These are phyloP conservation scores for Venturia oleaginea DNA, from an alignment of 2,329 filamentous ascomycete genomes.

Conservation along the genomic window DNA sequence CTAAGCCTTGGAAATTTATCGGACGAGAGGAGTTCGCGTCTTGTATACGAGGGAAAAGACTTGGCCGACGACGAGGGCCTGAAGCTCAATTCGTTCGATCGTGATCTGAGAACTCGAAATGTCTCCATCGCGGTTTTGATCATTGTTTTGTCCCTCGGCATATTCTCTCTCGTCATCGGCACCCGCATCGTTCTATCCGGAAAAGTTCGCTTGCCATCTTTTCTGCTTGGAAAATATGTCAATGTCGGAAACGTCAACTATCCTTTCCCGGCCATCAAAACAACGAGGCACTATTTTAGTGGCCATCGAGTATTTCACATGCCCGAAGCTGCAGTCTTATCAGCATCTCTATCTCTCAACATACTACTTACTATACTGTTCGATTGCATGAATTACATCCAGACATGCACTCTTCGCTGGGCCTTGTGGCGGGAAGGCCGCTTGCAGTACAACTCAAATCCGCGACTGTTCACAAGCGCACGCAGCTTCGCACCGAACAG, in stretches of 20 bases:
- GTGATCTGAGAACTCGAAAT: slow-evolving; percentile 6
- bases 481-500: not conserved
- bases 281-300: slow-evolving; percentile 5
- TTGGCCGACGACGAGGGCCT: not conserved
- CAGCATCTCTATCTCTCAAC: slow-evolving; percentile 5
- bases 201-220: not conserved
- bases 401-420: slow-evolving; percentile 7
- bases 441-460: slow-evolving; percentile 10
- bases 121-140: not conserved
- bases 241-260: not conserved
- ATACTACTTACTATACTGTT: slow-evolving; percentile 1
- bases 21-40: not conserved
- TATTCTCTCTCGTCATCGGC: not conserved
- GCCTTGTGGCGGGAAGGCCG: slow-evolving; percentile 9
- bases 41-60: not conserved
- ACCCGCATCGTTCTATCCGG: not conserved
- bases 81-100: not conserved
- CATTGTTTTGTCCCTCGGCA: not conserved
- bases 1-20: not conserved
- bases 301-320: slow-evolving; percentile 2
- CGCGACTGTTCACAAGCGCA: slow-evolving; percentile 7
- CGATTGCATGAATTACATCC: slow-evolving; percentile 7
- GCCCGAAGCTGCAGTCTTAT: slow-evolving; percentile 4
- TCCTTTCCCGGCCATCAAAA: not conserved
- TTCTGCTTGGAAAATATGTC: not conserved